Conservation (phyloP, 2,329 filamentous ascomycete species). For the Onygenales sp. region DNA sequence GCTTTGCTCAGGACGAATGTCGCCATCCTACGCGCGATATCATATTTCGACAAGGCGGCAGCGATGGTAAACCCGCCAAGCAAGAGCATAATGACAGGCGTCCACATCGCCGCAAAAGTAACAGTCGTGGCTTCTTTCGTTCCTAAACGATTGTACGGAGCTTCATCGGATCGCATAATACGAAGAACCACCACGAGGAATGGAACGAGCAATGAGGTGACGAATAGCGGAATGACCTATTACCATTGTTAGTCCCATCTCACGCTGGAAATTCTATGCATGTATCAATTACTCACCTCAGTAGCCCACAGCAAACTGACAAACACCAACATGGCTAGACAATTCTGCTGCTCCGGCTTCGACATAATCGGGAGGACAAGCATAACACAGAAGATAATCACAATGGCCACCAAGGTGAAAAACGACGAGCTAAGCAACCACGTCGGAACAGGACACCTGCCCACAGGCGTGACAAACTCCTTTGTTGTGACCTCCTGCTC, state of each 20-base stretch:
- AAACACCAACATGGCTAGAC: constrained; percentile 83
- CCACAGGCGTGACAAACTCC: constrained; percentile 69
- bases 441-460: constrained; percentile 61
- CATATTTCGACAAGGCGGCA: constrained; percentile 90
- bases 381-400: constrained; percentile 64
- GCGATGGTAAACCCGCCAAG: constrained; percentile 94
- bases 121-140: constrained; percentile 72
- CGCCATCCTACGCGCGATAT: constrained; percentile 94
- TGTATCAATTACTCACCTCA: constrained; percentile 50
- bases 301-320: constrained; percentile 95
- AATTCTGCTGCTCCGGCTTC: constrained; percentile 86
- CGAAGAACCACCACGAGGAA: constrained; percentile 82
- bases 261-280: constrained; percentile 6
- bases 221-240: constrained; percentile 88
- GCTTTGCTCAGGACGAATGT: constrained; percentile 95
- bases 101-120: constrained; percentile 97
- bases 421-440: constrained; percentile 82
- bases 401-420: constrained; percentile 60
- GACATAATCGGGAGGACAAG: constrained; percentile 74
- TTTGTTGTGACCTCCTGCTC: constrained; percentile 57
- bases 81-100: constrained; percentile 95
- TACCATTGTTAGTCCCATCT: not conserved
- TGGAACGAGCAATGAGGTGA: constrained; percentile 86
- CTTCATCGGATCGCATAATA: constrained; percentile 69
- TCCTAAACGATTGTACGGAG: constrained; percentile 60